A percentile compares a stretch with the other conserved stretches of the same genome.
Evolutionary conservation across 352 stramenopile species (phyloP).

Genomic region (Phytopythium helicoides): DNA sequence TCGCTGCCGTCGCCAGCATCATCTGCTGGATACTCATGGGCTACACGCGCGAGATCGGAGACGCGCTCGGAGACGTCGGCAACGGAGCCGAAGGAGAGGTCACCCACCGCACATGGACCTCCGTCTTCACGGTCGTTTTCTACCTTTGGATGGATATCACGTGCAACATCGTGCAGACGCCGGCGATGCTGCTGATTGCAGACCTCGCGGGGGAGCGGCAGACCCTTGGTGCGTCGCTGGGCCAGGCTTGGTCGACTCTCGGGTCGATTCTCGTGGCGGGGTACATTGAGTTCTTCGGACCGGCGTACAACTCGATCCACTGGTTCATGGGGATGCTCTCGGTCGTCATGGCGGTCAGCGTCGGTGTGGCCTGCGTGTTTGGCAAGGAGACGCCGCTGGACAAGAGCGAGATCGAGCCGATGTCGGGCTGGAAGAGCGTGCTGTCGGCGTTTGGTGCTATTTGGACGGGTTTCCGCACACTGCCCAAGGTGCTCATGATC

Average conservation of each 20-base stretch:
- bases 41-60: slow-evolving; percentile 56
- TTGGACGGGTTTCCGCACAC: slow-evolving; percentile 28
- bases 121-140: slow-evolving; percentile 48
- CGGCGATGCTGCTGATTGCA: slow-evolving; percentile 51
- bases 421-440: slow-evolving; percentile 19
- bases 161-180: slow-evolving; percentile 56
- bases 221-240: slow-evolving; percentile 42
- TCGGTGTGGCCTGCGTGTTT: too few species aligned
- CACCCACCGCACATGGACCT: slow-evolving; percentile 46
- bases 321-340: too few species aligned
- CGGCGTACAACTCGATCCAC: too few species aligned
- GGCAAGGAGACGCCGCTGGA: too few species aligned
- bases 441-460: slow-evolving; percentile 34
- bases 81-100: slow-evolving; percentile 18
- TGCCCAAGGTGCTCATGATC: slow-evolving; percentile 25
- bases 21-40: slow-evolving; percentile 66
- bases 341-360: too few species aligned
- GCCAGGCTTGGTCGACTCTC: slow-evolving; percentile 43
- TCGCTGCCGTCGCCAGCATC: slow-evolving; percentile 28
- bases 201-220: slow-evolving; percentile 61
- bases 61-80: too few species aligned
- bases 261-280: too few species aligned
- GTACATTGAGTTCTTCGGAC: too few species aligned
- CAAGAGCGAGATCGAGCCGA: slow-evolving; percentile 12
- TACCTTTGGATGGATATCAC: slow-evolving; percentile 72